Conservation (phyloP, 352 stramenopile genomes). For the Phytophthora citrophthora region DNA sequence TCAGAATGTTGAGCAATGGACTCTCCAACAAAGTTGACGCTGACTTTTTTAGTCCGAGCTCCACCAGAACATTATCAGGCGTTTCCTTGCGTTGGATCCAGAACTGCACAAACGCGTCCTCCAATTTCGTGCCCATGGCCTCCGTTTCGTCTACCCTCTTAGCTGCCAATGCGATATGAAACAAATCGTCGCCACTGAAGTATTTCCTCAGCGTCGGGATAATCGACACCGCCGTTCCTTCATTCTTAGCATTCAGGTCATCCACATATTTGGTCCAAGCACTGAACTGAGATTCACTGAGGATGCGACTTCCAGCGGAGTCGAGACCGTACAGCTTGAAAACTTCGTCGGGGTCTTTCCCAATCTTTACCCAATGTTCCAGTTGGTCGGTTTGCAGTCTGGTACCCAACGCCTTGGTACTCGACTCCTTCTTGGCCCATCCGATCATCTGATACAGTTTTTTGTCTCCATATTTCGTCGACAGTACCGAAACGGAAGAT, state of each 20-base stretch:
- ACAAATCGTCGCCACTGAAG: neutral
- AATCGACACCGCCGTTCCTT: neutral
- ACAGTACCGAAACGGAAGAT: conserved; percentile 1
- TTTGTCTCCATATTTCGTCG: neutral
- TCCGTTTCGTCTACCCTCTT: neutral
- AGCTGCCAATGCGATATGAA: neutral
- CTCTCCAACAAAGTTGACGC: neutral
- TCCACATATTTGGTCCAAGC: neutral
- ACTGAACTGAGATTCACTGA: neutral
- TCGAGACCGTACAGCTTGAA: conserved; percentile 5
- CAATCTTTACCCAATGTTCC: neutral
- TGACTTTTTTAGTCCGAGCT: neutral
- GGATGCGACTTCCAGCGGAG: neutral
- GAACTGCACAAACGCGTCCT: neutral
- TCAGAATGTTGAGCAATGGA: neutral
- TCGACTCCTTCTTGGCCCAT: neutral
- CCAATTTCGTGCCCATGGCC: neutral
- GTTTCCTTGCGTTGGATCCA: neutral
- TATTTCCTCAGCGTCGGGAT: neutral
- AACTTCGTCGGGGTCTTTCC: neutral
- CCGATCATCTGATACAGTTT: conserved; percentile 5
- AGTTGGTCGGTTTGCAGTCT: conserved; percentile 1
- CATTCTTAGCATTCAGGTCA: neutral
- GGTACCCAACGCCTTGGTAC: neutral
- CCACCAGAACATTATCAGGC: neutral